phyloP scores from a whole-genome alignment of 208 protist genomes.

The Acanthamoeba sp. region DNA sequence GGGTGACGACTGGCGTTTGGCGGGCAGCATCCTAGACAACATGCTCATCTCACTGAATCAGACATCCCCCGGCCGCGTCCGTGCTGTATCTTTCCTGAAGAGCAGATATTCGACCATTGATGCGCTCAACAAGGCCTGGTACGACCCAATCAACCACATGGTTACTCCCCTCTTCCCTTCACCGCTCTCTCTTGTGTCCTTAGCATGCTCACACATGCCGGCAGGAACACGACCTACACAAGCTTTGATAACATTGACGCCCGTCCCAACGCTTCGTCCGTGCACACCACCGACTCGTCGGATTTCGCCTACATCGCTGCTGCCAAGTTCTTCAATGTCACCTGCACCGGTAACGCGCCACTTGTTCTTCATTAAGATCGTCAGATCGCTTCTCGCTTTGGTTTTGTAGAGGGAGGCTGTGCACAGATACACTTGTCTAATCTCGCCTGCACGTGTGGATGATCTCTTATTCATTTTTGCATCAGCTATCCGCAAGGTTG shows the following conservation, averaged over 20 bases:
- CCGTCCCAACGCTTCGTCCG: neutral
- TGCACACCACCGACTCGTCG: neutral
- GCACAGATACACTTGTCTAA: neutral
- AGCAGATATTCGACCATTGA: neutral
- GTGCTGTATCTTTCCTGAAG: neutral
- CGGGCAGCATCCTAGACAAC: neutral
- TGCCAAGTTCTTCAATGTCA: neutral
- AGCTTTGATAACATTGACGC: neutral
- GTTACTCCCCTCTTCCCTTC: neutral
- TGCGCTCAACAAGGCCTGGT: constrained; percentile 43
- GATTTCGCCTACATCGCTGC: constrained; percentile 22
- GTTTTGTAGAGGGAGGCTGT: neutral
- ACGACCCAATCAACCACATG: neutral
- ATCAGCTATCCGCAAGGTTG: neutral
- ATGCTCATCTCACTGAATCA: constrained; percentile 1
- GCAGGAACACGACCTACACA: constrained; percentile 27
- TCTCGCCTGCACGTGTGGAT: neutral
- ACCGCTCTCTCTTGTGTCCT: neutral
- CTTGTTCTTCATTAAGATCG: too few relatives aligned
- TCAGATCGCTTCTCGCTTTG: neutral
- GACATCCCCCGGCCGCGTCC: neutral
- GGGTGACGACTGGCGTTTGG: constrained; percentile 25
- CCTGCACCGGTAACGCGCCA: too few relatives aligned
- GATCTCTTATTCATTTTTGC: too few relatives aligned
- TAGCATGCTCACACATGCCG: neutral